A percentile compares a stretch with the other conserved stretches of the same genome.
phyloP scores from a whole-genome alignment of 2,329 filamentous ascomycete genomes.

The Cercospora sojina region DNA sequence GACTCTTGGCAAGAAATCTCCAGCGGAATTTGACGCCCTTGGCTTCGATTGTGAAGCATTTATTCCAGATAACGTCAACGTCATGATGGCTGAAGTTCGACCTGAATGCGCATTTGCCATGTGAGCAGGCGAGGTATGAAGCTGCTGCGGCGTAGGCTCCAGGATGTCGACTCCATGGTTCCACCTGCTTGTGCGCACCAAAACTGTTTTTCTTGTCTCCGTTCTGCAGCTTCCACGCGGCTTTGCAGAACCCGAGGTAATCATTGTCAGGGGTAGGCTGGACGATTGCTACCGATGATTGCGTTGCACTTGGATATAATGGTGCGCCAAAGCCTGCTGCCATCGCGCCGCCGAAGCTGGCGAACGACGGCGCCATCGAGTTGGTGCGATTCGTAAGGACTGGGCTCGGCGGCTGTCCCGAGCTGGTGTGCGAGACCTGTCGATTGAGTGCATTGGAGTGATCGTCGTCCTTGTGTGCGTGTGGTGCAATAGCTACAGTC shows the following conservation, averaged over 20 bases:
- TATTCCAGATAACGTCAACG: slow-evolving; percentile 33
- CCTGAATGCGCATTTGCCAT: slow-evolving; percentile 47
- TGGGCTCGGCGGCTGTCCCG: slow-evolving; percentile 20
- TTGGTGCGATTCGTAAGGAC: slow-evolving; percentile 25
- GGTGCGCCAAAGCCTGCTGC: slow-evolving; percentile 8
- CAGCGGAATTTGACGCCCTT: slow-evolving; percentile 48
- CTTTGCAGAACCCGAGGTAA: slow-evolving; percentile 48
- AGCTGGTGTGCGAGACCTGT: slow-evolving; percentile 9
- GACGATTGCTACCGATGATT: slow-evolving; percentile 25
- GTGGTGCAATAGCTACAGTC: slow-evolving; percentile 23
- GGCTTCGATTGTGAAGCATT: slow-evolving; percentile 25
- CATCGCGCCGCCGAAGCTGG: slow-evolving; percentile 12
- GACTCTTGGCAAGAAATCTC: slow-evolving; percentile 50
- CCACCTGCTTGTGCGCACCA: slow-evolving; percentile 30
- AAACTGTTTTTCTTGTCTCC: slow-evolving; percentile 36
- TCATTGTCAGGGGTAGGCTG: slow-evolving; percentile 37
- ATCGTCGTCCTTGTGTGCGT: slow-evolving; percentile 5
- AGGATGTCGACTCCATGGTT: slow-evolving; percentile 31
- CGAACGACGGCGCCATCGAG: slow-evolving; percentile 13
- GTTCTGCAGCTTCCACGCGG: slow-evolving; percentile 45
- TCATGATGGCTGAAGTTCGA: slow-evolving; percentile 40
- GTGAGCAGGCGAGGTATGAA: slow-evolving; percentile 41
- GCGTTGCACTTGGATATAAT: not conserved
- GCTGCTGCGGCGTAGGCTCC: slow-evolving; percentile 25
- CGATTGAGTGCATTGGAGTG: not conserved